Percentiles rank a stretch among this genome's conserved stretches.
Evolutionary conservation across 352 stramenopile species (phyloP).

Genomic region (Pythium scleroteichum): DNA sequence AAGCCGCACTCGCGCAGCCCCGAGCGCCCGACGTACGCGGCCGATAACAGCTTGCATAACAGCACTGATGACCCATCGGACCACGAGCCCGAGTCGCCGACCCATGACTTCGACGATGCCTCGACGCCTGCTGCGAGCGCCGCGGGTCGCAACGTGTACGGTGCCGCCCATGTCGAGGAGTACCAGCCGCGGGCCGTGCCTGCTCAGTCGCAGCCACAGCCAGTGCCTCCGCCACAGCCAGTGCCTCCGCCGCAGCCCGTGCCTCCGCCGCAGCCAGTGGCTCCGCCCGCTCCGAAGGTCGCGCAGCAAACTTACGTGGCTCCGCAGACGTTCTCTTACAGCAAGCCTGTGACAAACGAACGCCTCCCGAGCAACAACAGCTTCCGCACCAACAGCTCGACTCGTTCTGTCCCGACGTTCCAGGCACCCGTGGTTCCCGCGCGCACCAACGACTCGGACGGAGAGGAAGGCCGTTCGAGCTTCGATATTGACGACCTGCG

Average conservation of each 20-base stretch:
- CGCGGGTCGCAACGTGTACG: constrained; percentile 8
- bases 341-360: constrained; percentile 21
- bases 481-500: constrained; percentile 87
- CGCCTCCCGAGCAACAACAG: constrained; percentile 12
- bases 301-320: constrained; percentile 13
- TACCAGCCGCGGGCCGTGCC: not conserved
- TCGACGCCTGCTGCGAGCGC: constrained; percentile 9
- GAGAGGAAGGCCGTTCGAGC: constrained; percentile 59
- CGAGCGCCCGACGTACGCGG: constrained; percentile 36
- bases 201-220: too few relatives aligned
- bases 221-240: too few relatives aligned
- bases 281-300: constrained; percentile 3
- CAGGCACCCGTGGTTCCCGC: constrained; percentile 41
- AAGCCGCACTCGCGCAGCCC: constrained; percentile 37
- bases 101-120: constrained; percentile 21
- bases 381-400: constrained; percentile 14
- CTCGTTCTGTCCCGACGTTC: constrained; percentile 34
- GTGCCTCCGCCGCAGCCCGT: not conserved
- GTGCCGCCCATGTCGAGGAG: not conserved
- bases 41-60: constrained; percentile 33
- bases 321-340: constrained; percentile 23
- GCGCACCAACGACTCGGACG: constrained; percentile 27
- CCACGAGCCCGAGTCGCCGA: constrained; percentile 24
- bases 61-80: constrained; percentile 30
- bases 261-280: constrained; percentile 1